Evolutionary conservation across 225 moss, liverwort and hornwort genomes (phyloP), one percentile per base, ranked within the genome.

Genomic region (Antitrichia curtipendula): DNA sequence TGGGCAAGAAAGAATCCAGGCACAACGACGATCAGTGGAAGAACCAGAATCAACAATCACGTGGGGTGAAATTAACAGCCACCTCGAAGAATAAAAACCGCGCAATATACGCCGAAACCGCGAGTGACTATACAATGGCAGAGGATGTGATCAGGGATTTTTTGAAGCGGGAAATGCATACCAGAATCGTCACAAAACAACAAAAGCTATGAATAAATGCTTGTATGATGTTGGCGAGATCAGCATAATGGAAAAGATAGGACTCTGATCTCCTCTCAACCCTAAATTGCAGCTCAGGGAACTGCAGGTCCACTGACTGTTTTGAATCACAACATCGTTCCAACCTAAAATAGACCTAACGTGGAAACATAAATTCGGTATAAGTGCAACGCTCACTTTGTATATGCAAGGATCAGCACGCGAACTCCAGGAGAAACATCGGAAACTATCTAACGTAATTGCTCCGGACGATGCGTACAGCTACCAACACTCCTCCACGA

Each of bases 261-360:
- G 3, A 85, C 27, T 40, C 53, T 58, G 28, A 57, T 81, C 22
- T 72, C 65, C 32, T 69, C 59, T 52, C 14, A 92, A 89, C 86
- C 91, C 92, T 89, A 91, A 91, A 84, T 88, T 81, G 62, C n/a
- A 86, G 89, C 86, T 70, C 58, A 83, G 52, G 19, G 38, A 60
- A 43, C 8, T 27, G 63, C 52, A 71, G 38, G 62, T 66, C n/a
- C 40, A 62, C 56, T 11, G 18, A 53, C 16, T 43, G 38, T 41
- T 36, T 16, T 8, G n/a, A 15, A 56, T 69, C 59, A 52, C 73
- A 22, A 24, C 65, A 9, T 75, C 75, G 17, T 74, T 57, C 82
- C n/a, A 56, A 70, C 53, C 58, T 85, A 78, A 53, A 59, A 20
- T 57, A 36, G 60, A 78, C 82, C 68, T 43, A 72, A 82, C 29